phyloP scores from a whole-genome alignment of 116 monocot species.

The Phalaenopsis hybrid region DNA sequence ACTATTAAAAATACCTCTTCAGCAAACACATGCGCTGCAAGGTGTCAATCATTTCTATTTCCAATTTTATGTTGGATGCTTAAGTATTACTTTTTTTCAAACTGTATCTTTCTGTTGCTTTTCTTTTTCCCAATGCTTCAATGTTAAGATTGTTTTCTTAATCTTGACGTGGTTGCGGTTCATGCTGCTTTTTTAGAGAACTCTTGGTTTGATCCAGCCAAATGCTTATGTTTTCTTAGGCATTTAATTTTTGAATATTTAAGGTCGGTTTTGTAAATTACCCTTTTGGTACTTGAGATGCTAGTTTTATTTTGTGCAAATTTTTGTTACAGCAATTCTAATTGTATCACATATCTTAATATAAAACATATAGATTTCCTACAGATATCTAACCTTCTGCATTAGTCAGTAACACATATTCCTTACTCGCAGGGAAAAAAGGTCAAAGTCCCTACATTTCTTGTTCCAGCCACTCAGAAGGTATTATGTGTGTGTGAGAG shows the following conservation, averaged over 20 bases:
- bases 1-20: not conserved
- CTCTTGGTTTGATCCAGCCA: not conserved
- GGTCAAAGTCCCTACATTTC: constrained; percentile 96
- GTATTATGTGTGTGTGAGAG: constrained; percentile 15
- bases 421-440: constrained; percentile 59
- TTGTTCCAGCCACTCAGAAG: constrained; percentile 99
- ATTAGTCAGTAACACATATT: not conserved
- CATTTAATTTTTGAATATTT: not conserved
- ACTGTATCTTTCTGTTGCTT: too few species aligned
- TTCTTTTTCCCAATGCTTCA: too few species aligned
- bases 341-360: not conserved
- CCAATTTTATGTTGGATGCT: too few species aligned
- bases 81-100: too few species aligned
- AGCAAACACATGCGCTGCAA: too few species aligned
- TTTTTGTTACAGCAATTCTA: not conserved
- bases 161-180: too few species aligned
- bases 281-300: too few species aligned
- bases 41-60: too few species aligned
- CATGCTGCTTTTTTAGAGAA: not conserved
- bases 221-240: not conserved
- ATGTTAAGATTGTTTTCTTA: too few species aligned
- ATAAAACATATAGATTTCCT: not conserved
- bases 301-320: not conserved
- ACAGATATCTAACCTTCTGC: not conserved
- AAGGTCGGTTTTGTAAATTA: too few species aligned